Conservation (phyloP, 768 basidiomycete species). For the Russula sp. region DNA sequence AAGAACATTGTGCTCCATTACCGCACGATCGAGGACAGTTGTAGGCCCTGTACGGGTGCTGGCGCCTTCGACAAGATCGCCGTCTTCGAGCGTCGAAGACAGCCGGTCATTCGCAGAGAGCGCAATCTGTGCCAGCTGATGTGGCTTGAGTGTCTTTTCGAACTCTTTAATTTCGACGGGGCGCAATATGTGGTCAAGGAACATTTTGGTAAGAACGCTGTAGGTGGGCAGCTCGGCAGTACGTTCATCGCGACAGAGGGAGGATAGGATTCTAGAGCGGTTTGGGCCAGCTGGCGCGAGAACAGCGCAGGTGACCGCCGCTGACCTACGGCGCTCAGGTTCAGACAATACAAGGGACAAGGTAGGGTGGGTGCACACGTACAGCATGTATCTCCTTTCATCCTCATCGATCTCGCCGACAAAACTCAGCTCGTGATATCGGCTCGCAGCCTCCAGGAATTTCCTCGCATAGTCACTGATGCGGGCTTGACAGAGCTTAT, state of each 20-base stretch:
- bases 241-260: constrained; percentile 91
- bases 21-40: constrained; percentile 93
- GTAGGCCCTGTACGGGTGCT: constrained; percentile 87
- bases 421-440: constrained; percentile 93
- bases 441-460: constrained; percentile 89
- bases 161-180: constrained; percentile 86
- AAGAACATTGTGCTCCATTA: constrained; percentile 97
- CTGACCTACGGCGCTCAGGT: constrained; percentile 42
- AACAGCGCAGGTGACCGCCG: constrained; percentile 93
- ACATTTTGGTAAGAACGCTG: constrained; percentile 96
- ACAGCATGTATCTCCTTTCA: constrained; percentile 89
- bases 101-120: constrained; percentile 78
- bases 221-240: constrained; percentile 69
- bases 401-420: constrained; percentile 89
- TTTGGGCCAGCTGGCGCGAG: constrained; percentile 96
- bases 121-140: constrained; percentile 90
- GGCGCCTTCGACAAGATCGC: constrained; percentile 42
- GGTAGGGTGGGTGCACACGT: constrained; percentile 28
- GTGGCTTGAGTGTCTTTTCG: constrained; percentile 76
- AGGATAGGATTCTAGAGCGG: constrained; percentile 85
- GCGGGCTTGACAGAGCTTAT: constrained; percentile 90
- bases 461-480: constrained; percentile 89
- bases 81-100: constrained; percentile 57
- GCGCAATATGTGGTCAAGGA: constrained; percentile 93
- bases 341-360: background rate